Percentiles rank a stretch among this genome's conserved stretches.
These are phyloP conservation scores for Blastomyces parvus DNA, from an alignment of 2,329 filamentous ascomycete genomes.

Conservation along the genomic window DNA sequence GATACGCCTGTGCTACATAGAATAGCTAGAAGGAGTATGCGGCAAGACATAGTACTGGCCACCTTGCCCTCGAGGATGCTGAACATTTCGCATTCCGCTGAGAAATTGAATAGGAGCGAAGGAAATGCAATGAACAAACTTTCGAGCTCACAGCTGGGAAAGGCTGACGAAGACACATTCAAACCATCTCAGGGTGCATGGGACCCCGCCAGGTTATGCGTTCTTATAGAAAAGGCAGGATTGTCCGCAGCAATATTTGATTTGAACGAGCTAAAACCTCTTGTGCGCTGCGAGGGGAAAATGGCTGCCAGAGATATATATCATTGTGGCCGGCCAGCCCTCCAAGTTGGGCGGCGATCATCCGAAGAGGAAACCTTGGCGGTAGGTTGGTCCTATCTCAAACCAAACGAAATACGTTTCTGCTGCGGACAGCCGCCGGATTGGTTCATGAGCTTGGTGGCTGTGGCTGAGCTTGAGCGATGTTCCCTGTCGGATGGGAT, in stretches of 20 bases:
- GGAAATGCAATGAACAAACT: no score
- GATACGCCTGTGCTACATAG: not conserved
- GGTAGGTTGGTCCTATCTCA: not conserved
- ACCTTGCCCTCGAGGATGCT: not conserved
- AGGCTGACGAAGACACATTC: not conserved
- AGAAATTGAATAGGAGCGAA: not conserved
- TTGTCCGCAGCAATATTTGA: not conserved
- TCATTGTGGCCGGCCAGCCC: not conserved
- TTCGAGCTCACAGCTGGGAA: not conserved
- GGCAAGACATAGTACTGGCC: not conserved
- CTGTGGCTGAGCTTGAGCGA: constrained; percentile 3
- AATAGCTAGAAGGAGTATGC: not conserved
- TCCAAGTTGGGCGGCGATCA: not conserved
- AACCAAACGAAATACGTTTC: not conserved
- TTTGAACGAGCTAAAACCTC: not conserved
- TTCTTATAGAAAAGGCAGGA: not conserved
- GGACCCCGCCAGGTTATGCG: not conserved
- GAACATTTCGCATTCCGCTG: not conserved
- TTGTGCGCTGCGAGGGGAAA: not conserved
- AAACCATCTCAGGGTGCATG: not conserved
- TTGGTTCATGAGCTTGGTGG: not conserved
- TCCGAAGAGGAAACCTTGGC: not conserved
- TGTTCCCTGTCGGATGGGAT: not conserved
- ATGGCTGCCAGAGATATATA: not conserved
- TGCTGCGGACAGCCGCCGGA: not conserved